Evolutionary conservation across 768 basidiomycete genomes (phyloP).

Genomic region (Hortiboletus campestris): DNA sequence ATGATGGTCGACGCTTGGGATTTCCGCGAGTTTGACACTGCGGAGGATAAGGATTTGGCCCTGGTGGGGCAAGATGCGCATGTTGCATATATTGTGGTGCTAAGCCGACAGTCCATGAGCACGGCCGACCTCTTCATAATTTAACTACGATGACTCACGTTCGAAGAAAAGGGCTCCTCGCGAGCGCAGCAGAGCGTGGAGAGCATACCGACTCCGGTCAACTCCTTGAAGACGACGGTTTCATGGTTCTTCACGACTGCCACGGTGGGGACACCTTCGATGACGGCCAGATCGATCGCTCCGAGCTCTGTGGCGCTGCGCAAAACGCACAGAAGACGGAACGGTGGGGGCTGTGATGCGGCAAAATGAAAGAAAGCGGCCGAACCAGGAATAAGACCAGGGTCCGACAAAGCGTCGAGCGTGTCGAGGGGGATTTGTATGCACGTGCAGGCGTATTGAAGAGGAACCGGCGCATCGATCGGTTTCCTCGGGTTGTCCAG

Average conservation of each 20-base stretch:
- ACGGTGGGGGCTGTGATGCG: constrained; percentile 37
- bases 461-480: constrained; percentile 43
- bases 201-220: constrained; percentile 33
- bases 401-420: constrained; percentile 46
- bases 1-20: neutral
- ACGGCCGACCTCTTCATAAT: neutral
- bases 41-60: constrained; percentile 52
- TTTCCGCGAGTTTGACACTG: constrained; percentile 27
- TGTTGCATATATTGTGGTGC: constrained; percentile 50
- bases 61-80: constrained; percentile 52
- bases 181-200: constrained; percentile 42
- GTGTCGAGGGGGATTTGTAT: constrained; percentile 40
- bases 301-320: constrained; percentile 39
- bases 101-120: constrained; percentile 21
- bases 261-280: constrained; percentile 41
- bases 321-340: constrained; percentile 39
- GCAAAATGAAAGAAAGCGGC: constrained; percentile 38
- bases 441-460: constrained; percentile 47
- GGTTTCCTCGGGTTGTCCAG: constrained; percentile 33
- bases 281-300: constrained; percentile 40
- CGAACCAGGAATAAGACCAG: constrained; percentile 38
- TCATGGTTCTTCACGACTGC: constrained; percentile 42
- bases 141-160: constrained; percentile 16
- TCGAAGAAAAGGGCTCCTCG: constrained; percentile 25
- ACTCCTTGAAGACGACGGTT: constrained; percentile 42